Evolutionary conservation across 2,329 filamentous ascomycete species (phyloP).

Genomic region (Lojkania enalia): DNA sequence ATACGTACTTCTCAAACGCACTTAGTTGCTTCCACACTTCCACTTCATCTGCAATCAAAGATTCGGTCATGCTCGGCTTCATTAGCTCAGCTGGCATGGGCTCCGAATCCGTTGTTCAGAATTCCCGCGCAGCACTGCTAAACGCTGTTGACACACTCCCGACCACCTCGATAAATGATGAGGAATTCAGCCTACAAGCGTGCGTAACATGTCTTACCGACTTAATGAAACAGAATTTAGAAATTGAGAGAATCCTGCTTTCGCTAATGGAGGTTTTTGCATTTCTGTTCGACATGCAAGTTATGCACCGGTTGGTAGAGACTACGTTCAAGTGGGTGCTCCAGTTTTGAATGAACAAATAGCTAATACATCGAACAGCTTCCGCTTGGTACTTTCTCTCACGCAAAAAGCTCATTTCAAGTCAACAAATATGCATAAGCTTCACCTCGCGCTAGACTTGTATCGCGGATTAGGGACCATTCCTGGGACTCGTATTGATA

Average conservation of each 20-base stretch:
- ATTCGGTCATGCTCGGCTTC: constrained; percentile 65
- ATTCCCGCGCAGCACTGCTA: constrained; percentile 67
- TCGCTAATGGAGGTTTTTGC: constrained; percentile 76
- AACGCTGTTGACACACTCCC: constrained; percentile 42
- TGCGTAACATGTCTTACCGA: constrained; percentile 30
- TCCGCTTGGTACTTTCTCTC: constrained; percentile 66
- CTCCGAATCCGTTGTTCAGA: constrained; percentile 73
- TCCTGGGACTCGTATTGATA: constrained; percentile 57
- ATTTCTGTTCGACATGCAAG: constrained; percentile 62
- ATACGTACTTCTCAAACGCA: constrained; percentile 60
- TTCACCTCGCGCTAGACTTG: constrained; percentile 77
- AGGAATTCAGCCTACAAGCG: constrained; percentile 27
- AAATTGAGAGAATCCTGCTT: constrained; percentile 70
- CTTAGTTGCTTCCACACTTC: constrained; percentile 41
- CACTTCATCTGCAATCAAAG: constrained; percentile 17
- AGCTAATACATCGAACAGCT: constrained; percentile 39
- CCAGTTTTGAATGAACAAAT: background rate
- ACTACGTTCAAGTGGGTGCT: constrained; percentile 59
- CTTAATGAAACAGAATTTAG: constrained; percentile 35
- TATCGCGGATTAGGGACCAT: constrained; percentile 71
- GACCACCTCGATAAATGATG: constrained; percentile 1
- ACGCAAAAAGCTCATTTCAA: constrained; percentile 82
- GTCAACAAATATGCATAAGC: constrained; percentile 77
- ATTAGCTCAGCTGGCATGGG: constrained; percentile 77
- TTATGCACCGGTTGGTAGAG: constrained; percentile 45